Evolutionary conservation across 2,329 filamentous ascomycete genomes (phyloP).

Genomic region (Sclerotinia minor): DNA sequence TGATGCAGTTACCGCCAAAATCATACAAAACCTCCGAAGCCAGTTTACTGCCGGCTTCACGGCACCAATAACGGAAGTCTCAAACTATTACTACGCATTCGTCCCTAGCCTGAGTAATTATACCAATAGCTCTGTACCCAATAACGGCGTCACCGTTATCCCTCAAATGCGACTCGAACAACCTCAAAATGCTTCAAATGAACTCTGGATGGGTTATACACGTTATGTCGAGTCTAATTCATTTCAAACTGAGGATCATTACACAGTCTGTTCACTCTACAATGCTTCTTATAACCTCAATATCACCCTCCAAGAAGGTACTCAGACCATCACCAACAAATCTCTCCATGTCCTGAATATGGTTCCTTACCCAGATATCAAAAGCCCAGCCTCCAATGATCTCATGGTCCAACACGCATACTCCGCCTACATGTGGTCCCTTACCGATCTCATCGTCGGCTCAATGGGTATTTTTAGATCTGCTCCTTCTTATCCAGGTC

Average conservation of each 20-base stretch:
- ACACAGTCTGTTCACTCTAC: constrained; percentile 27
- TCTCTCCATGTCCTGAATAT: constrained; percentile 6
- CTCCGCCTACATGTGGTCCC: constrained; percentile 28
- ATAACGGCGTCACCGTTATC: background rate
- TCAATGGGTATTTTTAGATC: constrained; percentile 27
- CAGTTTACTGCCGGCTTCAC: background rate
- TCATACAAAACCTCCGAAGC: constrained; percentile 24
- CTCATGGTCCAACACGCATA: constrained; percentile 30
- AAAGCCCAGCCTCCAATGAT: background rate
- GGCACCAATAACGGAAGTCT: constrained; percentile 19
- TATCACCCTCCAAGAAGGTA: constrained; percentile 27
- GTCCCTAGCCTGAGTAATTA: constrained; percentile 27
- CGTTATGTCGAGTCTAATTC: constrained; percentile 18
- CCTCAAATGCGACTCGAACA: constrained; percentile 23
- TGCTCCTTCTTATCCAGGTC: constrained; percentile 7
- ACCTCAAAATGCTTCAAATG: constrained; percentile 28
- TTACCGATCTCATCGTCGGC: constrained; percentile 28
- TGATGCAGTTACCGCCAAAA: constrained; percentile 13
- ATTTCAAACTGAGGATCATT: constrained; percentile 17
- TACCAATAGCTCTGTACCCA: constrained; percentile 9
- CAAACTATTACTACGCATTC: constrained; percentile 29
- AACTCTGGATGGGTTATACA: constrained; percentile 28
- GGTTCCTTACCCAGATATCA: constrained; percentile 25
- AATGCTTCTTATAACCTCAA: constrained; percentile 30
- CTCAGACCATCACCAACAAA: constrained; percentile 23